Percentiles rank a stretch among this genome's conserved stretches.
Conservation (phyloP, 306 rosid species). For the Geum urbanum region DNA sequence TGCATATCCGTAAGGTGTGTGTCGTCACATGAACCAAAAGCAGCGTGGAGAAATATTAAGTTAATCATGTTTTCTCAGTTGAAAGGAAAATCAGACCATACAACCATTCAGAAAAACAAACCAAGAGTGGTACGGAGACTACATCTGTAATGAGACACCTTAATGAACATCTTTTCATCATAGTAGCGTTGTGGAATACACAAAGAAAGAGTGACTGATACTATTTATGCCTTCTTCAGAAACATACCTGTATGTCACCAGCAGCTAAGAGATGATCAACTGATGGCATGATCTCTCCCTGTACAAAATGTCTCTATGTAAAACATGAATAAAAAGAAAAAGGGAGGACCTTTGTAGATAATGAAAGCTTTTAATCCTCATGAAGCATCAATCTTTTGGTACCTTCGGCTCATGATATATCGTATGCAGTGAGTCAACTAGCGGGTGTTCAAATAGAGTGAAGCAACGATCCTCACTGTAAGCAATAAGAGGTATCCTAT, state of each 20-base stretch:
- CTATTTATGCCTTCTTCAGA: background rate
- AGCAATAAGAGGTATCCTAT: conserved; percentile 71
- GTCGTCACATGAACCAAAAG: conserved; percentile 7
- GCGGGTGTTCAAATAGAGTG: conserved; percentile 74
- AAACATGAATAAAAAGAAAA: conserved; percentile 16
- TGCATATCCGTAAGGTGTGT: conserved; percentile 31
- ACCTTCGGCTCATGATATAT: conserved; percentile 91
- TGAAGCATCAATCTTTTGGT: conserved; percentile 6
- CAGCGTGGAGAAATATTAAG: background rate
- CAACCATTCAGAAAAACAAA: background rate
- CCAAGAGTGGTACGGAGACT: background rate
- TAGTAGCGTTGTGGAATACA: background rate
- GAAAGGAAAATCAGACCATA: background rate
- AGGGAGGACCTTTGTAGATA: background rate
- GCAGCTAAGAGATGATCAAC: conserved; percentile 71
- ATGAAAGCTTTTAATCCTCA: background rate
- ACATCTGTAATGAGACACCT: background rate
- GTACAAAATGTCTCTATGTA: conserved; percentile 25
- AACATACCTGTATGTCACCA: conserved; percentile 74
- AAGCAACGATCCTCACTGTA: conserved; percentile 81
- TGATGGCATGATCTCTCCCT: conserved; percentile 93
- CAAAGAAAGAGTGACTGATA: background rate
- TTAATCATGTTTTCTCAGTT: background rate
- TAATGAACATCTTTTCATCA: background rate
- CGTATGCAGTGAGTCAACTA: conserved; percentile 66